These are phyloP conservation scores for Ustanciosporium gigantosporum DNA, from an alignment of 1,284 basidiomycete species.

Conservation along the genomic window DNA sequence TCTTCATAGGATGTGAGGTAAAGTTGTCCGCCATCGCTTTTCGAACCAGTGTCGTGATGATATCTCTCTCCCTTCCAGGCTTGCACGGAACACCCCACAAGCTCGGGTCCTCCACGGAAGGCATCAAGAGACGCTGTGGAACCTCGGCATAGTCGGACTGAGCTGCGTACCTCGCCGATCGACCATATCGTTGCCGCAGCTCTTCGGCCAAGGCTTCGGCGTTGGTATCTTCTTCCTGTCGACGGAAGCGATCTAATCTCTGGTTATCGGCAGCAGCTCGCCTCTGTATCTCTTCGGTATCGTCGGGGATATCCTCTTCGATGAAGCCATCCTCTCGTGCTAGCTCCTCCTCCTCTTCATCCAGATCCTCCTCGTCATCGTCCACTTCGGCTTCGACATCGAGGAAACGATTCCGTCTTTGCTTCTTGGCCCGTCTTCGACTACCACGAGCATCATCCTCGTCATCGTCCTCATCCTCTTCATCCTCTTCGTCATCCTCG, in stretches of 20 bases:
- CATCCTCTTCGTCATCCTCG: slow-evolving; percentile 53
- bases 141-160: slow-evolving; percentile 71
- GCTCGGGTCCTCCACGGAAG: slow-evolving; percentile 90
- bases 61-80: slow-evolving; percentile 87
- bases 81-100: slow-evolving; percentile 95
- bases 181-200: slow-evolving; percentile 77
- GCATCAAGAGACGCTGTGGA: slow-evolving; percentile 94
- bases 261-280: slow-evolving; percentile 70
- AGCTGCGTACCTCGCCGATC: slow-evolving; percentile 61
- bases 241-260: slow-evolving; percentile 74
- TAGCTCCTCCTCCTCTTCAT: slow-evolving; percentile 61
- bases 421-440: slow-evolving; percentile 43
- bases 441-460: slow-evolving; percentile 32
- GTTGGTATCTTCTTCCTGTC: slow-evolving; percentile 79
- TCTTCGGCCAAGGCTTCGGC: slow-evolving; percentile 84
- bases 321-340: slow-evolving; percentile 72
- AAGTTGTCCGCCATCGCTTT: slow-evolving; percentile 71
- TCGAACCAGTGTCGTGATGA: slow-evolving; percentile 91
- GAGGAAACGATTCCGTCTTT: slow-evolving; percentile 73
- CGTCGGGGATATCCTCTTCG: slow-evolving; percentile 69
- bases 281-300: slow-evolving; percentile 69
- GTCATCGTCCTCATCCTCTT: slow-evolving; percentile 45
- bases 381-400: slow-evolving; percentile 87
- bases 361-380: slow-evolving; percentile 66
- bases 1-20: slow-evolving; percentile 73